Evolutionary conservation across 2,329 filamentous ascomycete species (phyloP), one percentile per base, ranked within the genome.

Genomic region (Ophiosphaerella herpotricha): DNA sequence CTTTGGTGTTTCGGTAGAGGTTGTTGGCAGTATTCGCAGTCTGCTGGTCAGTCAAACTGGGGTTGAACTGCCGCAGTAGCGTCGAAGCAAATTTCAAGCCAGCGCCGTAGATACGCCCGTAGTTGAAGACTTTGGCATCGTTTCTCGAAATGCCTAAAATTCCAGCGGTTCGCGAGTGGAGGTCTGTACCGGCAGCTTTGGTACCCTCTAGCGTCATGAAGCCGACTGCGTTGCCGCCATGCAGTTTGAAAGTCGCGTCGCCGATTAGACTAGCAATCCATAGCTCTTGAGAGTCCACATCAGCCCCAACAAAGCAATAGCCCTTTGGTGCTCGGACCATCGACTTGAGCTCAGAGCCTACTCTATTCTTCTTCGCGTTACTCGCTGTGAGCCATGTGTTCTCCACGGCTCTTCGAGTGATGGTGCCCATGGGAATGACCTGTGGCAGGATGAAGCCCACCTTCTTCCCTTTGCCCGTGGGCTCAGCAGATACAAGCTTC

Each of bases 131-230:
- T 70, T 99, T 99, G 50, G 94, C 94, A 66, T 97, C 86, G 65
- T 97, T 97, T 54, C 94, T 84, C 2, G 91, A 95, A 54, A 99
- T 99, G 6, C 92, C 93, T 2, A 99, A 75, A 49, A 99, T 99
- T 5, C 83, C 82, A 1, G 94, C 95, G 24, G 94, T 99, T 29
- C 93, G 89, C 6, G 92, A 97, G 74, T 99, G 93, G 48, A 97
- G 77, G 72, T 99, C 93, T 0, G 93, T 99, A 4, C 93, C 93
- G 2, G 90, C 91, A 5, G 91, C 87, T 75, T 99, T 97, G 42
- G 91, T 94, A 12, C 94, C 93, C 76, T 99, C 95, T 1, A 99
- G 80, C 0, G 94, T 99, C 95, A 99, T 99, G 78, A 99, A 99
- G 0, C 95, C 94, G 50, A 99, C 90, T 1, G 95, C 94, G 68